Evolutionary conservation across 2,329 filamentous ascomycete genomes (phyloP).

Genomic region (Aspergillus fijiensis): DNA sequence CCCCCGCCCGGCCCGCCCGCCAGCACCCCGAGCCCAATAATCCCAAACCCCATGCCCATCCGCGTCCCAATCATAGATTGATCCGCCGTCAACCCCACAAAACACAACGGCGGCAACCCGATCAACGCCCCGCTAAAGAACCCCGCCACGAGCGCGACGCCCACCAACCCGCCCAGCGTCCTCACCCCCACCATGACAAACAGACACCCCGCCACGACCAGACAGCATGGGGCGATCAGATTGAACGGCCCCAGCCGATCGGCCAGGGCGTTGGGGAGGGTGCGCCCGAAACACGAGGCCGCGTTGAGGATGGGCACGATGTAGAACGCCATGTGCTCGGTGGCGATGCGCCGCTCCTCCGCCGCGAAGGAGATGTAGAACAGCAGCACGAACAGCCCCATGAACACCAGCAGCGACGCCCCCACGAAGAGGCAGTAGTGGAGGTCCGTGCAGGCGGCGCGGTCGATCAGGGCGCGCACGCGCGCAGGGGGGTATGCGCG

Average conservation of each 20-base stretch:
- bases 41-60: constrained; percentile 23
- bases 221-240: constrained; percentile 9
- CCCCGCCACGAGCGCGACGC: background rate
- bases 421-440: constrained; percentile 22
- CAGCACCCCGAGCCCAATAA: constrained; percentile 3
- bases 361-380: constrained; percentile 35
- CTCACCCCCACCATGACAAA: constrained; percentile 31
- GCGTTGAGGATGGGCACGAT: constrained; percentile 35
- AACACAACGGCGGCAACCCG: constrained; percentile 13
- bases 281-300: constrained; percentile 36
- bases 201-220: constrained; percentile 34
- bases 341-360: no score
- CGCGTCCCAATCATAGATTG: constrained; percentile 21
- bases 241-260: constrained; percentile 28
- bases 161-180: no score
- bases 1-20: constrained; percentile 11
- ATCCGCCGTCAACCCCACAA: background rate
- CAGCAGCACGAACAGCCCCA: constrained; percentile 32
- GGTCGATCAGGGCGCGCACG: constrained; percentile 20
- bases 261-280: constrained; percentile 34
- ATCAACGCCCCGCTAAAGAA: background rate
- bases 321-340: constrained; percentile 22
- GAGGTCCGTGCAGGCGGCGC: constrained; percentile 22
- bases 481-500: constrained; percentile 1
- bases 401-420: constrained; percentile 21